Percentiles rank a stretch among this genome's conserved stretches.
phyloP scores from a whole-genome alignment of 2,329 filamentous ascomycete species.

The Plectosphaerella cucumerina region DNA sequence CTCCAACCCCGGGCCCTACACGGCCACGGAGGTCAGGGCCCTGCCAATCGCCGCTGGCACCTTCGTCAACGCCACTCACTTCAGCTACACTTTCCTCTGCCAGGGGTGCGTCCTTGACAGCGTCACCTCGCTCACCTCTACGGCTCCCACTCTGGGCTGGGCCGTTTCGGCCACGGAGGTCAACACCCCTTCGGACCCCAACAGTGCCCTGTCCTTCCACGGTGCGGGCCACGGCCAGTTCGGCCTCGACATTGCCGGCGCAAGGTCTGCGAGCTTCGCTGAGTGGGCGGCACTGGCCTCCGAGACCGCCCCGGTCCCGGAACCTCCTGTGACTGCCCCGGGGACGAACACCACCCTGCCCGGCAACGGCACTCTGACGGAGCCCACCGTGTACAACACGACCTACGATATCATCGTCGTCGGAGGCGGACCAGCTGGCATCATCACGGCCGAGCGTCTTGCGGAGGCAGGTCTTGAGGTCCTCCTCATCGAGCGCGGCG shows the following conservation, averaged over 20 bases:
- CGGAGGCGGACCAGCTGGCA: slow-evolving; percentile 11
- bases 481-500: slow-evolving; percentile 12
- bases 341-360: slow-evolving; percentile 13
- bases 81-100: slow-evolving; percentile 51
- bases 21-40: slow-evolving; percentile 27
- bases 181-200: slow-evolving; percentile 22
- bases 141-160: slow-evolving; percentile 29
- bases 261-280: slow-evolving; percentile 23
- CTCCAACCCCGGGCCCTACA: slow-evolving; percentile 39
- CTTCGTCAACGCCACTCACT: slow-evolving; percentile 47
- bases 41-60: slow-evolving; percentile 32
- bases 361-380: slow-evolving; percentile 5
- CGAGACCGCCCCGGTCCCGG: slow-evolving; percentile 3
- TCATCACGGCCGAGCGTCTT: slow-evolving; percentile 9
- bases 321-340: slow-evolving; percentile 7
- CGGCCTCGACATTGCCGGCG: slow-evolving; percentile 22
- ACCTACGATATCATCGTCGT: slow-evolving; percentile 14
- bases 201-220: slow-evolving; percentile 32
- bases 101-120: slow-evolving; percentile 34
- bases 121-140: slow-evolving; percentile 21
- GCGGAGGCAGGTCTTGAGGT: slow-evolving; percentile 13
- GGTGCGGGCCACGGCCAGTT: slow-evolving; percentile 32
- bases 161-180: slow-evolving; percentile 29
- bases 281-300: slow-evolving; percentile 6
- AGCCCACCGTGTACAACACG: slow-evolving; percentile 8